Base-by-base conservation (phyloP, 306 rosid genomes). In the Potentilla sterilis region DNA sequence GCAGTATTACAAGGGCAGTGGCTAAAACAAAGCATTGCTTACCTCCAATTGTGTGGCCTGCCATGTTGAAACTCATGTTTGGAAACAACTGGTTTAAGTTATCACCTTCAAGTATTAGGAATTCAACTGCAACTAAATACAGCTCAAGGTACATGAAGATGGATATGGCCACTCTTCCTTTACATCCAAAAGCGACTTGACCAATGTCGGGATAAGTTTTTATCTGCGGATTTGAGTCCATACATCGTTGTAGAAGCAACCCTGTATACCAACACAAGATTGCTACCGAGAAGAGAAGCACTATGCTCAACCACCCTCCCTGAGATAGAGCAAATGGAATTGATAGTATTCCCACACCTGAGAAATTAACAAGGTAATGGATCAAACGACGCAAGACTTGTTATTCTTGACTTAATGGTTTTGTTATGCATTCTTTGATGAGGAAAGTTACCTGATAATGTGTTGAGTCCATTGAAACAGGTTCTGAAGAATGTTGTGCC, bases 261-360 rank as follows among this genome's bases (percentile, higher is more conserved):
- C 86, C 97, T 2, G 96, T 92, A 76, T 88, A 92, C 83, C 89
- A 90, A 59, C 89, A 84, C 9, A 90, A 67, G 21, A 70, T 74
- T 6, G 92, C 91, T 13, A 92, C 78, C 2, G 83, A 4, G 35
- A 90, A 57, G 0, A 92, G 82, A 12, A 87, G 64, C 1, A 83
- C 57, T 13, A 90, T 66, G 76, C 92, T 88, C 37, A 86, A n/a
- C 97, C 96, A 90, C 51, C 97, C 97, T 75, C 92, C 97, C 80
- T 87, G 73, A 18, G 90, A 83, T 40, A 92, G 76, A 48, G 96
- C 96, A 80, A 85, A 88, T 10, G 97, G 96, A 79, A 92, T 83
- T 24, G 97, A 88, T 11, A 90, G 82, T 46, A 90, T 78, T 65
- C 97, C 97, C 64, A 92, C 89, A 24, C 97, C 97, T 89, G 68